A percentile compares a stretch with the other conserved stretches of the same genome.
Conservation (phyloP, 202 grass and related monocot species). For the Digitaria exilis region DNA sequence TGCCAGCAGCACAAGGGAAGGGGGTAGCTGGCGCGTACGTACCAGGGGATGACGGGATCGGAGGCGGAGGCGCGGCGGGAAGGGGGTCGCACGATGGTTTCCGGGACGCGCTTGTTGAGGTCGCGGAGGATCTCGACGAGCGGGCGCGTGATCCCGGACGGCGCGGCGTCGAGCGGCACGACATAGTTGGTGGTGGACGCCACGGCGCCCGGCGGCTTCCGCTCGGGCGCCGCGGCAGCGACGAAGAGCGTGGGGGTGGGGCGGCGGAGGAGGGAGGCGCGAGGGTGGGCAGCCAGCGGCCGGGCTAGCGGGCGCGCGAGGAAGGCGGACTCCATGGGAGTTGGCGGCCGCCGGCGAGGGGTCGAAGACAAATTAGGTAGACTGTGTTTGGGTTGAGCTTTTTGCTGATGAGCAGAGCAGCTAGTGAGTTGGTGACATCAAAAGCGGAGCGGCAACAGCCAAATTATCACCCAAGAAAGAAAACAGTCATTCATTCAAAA, state of each 20-base stretch:
- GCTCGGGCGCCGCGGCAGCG: neutral
- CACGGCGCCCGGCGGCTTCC: constrained; percentile 12
- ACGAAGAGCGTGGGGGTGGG: neutral
- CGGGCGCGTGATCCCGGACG: constrained; percentile 83
- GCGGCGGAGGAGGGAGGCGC: neutral
- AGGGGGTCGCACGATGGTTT: constrained; percentile 60
- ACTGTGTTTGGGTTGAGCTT: too few species aligned
- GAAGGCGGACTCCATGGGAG: constrained; percentile 47
- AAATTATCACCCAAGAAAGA: too few species aligned
- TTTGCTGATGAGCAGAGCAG: too few species aligned
- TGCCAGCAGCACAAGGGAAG: neutral
- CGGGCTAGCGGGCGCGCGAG: neutral
- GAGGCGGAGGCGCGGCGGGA: constrained; percentile 41
- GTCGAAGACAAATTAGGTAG: too few species aligned
- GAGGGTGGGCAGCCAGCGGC: neutral
- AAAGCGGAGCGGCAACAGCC: too few species aligned
- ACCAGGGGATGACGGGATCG: constrained; percentile 72
- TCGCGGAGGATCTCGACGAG: constrained; percentile 97
- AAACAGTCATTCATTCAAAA: too few species aligned
- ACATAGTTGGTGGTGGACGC: constrained; percentile 72
- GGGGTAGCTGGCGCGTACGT: neutral
- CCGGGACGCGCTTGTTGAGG: constrained; percentile 97
- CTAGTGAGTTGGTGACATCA: too few species aligned
- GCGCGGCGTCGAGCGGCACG: constrained; percentile 73
- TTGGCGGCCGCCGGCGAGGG: too few species aligned